Conservation (phyloP, 495 filamentous ascomycete species). For the Margaritispora aquatica region DNA sequence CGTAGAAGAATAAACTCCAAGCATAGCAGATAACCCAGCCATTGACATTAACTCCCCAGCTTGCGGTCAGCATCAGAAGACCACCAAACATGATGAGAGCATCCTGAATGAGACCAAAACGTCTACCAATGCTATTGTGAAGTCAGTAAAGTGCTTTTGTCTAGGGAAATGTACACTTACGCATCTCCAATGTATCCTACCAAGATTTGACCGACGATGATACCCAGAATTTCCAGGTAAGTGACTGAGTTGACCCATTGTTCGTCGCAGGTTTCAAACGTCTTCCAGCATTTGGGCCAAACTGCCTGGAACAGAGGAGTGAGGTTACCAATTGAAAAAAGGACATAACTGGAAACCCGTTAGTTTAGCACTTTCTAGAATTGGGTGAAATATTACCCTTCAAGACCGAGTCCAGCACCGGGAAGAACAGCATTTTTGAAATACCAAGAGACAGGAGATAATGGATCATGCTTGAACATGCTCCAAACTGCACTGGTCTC, state of each 20-base stretch:
- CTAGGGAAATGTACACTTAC: slow-evolving; percentile 10
- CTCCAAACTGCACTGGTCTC: slow-evolving; percentile 62
- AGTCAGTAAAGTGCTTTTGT: neutral
- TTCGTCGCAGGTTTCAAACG: slow-evolving; percentile 51
- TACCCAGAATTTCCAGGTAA: slow-evolving; percentile 83
- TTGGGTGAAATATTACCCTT: slow-evolving; percentile 48
- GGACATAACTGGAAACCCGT: slow-evolving; percentile 43
- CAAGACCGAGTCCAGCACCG: slow-evolving; percentile 79
- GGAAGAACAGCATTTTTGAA: slow-evolving; percentile 83
- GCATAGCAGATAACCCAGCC: slow-evolving; percentile 93
- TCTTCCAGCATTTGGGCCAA: slow-evolving; percentile 71
- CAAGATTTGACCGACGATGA: slow-evolving; percentile 77
- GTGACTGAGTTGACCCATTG: slow-evolving; percentile 73
- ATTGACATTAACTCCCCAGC: slow-evolving; percentile 76
- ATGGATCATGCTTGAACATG: slow-evolving; percentile 76
- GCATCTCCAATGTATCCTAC: slow-evolving; percentile 53
- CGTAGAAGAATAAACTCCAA: slow-evolving; percentile 86
- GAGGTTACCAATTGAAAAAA: slow-evolving; percentile 91
- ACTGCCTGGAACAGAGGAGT: slow-evolving; percentile 64
- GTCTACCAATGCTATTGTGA: slow-evolving; percentile 63
- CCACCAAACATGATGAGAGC: slow-evolving; percentile 89
- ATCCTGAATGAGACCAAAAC: slow-evolving; percentile 90
- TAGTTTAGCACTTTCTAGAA: neutral
- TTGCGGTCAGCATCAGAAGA: slow-evolving; percentile 77
- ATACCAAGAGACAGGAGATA: slow-evolving; percentile 75